phyloP scores from a whole-genome alignment of 2,329 filamentous ascomycete genomes.

The Xylaria digitata region DNA sequence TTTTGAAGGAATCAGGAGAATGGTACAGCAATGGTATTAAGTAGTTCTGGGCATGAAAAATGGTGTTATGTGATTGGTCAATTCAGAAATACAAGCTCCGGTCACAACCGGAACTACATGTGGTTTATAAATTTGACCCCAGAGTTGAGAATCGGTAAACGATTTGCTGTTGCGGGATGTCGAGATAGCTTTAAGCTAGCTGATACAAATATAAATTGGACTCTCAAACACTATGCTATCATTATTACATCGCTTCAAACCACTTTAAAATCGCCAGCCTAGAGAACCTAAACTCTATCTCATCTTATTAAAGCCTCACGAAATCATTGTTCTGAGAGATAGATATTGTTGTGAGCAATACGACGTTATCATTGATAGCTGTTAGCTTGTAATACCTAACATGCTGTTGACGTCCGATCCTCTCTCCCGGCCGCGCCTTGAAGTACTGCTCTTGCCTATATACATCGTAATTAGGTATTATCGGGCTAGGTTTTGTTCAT shows the following conservation, averaged over 20 bases:
- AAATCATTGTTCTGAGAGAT: neutral
- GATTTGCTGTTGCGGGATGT: neutral
- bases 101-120: conserved; percentile 17
- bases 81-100: conserved; percentile 13
- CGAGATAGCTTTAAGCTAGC: neutral
- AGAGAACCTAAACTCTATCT: too few species aligned
- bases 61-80: conserved; percentile 49
- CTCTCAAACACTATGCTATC: neutral
- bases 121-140: neutral
- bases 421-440: conserved; percentile 29
- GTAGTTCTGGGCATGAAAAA: conserved; percentile 7
- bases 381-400: conserved; percentile 47
- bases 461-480: conserved; percentile 58
- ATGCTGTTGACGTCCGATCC: conserved; percentile 38
- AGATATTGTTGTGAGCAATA: conserved; percentile 44
- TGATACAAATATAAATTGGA: neutral
- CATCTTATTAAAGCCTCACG: neutral
- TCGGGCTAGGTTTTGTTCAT: conserved; percentile 52
- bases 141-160: neutral
- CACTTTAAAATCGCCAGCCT: neutral
- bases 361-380: conserved; percentile 48
- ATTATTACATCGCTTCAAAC: too few species aligned
- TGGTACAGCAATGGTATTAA: neutral
- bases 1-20: neutral
- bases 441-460: conserved; percentile 47